A percentile compares a stretch with the other conserved stretches of the same genome.
Evolutionary conservation across 257 asterid species (phyloP).

Genomic region (Ilex asprella): DNA sequence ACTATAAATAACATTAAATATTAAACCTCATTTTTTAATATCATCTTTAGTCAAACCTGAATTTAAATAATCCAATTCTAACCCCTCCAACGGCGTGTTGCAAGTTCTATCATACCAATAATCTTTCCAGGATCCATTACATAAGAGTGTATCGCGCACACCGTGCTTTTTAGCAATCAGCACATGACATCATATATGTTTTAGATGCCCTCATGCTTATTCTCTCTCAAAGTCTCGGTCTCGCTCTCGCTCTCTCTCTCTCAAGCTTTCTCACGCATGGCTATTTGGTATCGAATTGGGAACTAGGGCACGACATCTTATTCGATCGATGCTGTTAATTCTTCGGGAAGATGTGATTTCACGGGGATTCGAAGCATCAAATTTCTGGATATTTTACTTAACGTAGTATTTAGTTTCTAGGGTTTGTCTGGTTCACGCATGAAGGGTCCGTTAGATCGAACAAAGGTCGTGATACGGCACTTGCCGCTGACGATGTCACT

Average conservation of each 20-base stretch:
- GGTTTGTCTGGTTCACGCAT: constrained; percentile 54
- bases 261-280: constrained; percentile 44
- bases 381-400: background rate
- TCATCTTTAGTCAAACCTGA: too few relatives aligned
- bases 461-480: constrained; percentile 98
- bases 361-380: constrained; percentile 6
- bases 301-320: constrained; percentile 37
- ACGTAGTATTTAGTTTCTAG: constrained; percentile 13
- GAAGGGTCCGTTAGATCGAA: constrained; percentile 93
- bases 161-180: too few relatives aligned
- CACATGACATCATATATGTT: too few relatives aligned
- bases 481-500: constrained; percentile 92
- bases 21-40: too few relatives aligned
- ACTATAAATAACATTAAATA: too few relatives aligned
- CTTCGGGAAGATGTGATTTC: constrained; percentile 43
- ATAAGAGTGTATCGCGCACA: too few relatives aligned
- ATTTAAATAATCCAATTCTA: too few relatives aligned
- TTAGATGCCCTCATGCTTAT: too few relatives aligned
- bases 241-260: constrained; percentile 17
- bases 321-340: constrained; percentile 15
- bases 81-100: too few relatives aligned
- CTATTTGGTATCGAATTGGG: constrained; percentile 26
- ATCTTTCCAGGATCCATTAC: too few relatives aligned
- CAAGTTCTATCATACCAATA: too few relatives aligned
- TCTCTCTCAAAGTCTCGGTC: constrained; percentile 29